Percentiles rank a stretch among this genome's conserved stretches.
These are phyloP conservation scores for Acer yangbiense DNA, from an alignment of 345 rosid species.

Conservation along the genomic window DNA sequence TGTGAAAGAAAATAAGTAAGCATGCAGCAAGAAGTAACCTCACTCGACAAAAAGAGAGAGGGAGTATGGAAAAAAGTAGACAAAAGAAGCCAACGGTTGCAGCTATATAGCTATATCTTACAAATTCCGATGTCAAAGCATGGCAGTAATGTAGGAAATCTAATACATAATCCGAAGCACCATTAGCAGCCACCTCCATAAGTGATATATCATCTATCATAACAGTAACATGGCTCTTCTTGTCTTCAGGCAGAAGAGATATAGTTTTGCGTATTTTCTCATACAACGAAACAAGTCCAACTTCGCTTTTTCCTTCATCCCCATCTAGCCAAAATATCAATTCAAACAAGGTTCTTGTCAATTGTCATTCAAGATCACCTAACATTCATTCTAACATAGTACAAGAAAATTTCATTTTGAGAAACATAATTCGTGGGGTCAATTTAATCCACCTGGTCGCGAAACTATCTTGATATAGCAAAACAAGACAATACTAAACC, in stretches of 20 bases:
- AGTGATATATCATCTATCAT: slow-evolving; percentile 90
- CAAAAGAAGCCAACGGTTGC: neutral
- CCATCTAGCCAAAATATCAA: slow-evolving; percentile 39
- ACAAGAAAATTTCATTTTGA: neutral
- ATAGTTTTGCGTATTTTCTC: slow-evolving; percentile 53
- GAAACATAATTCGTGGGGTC: neutral
- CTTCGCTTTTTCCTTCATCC: slow-evolving; percentile 38
- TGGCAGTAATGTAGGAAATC: slow-evolving; percentile 86
- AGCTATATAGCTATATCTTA: slow-evolving; percentile 42
- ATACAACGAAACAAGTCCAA: slow-evolving; percentile 56
- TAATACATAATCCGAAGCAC: slow-evolving; percentile 60
- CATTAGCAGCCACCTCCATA: slow-evolving; percentile 73
- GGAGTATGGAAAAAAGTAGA: neutral
- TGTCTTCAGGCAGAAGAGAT: slow-evolving; percentile 39
- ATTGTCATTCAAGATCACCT: neutral
- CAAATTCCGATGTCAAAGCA: slow-evolving; percentile 71
- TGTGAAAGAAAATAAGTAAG: slow-evolving; percentile 34
- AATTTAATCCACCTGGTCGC: neutral
- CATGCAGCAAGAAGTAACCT: neutral
- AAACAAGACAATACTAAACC: neutral
- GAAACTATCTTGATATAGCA: neutral
- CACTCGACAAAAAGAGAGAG: neutral
- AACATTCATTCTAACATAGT: neutral
- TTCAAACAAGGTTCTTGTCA: slow-evolving; percentile 5
- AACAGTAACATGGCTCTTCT: slow-evolving; percentile 49